Evolutionary conservation across 345 rosid genomes (phyloP).

Genomic region (Gossypium stocksii): DNA sequence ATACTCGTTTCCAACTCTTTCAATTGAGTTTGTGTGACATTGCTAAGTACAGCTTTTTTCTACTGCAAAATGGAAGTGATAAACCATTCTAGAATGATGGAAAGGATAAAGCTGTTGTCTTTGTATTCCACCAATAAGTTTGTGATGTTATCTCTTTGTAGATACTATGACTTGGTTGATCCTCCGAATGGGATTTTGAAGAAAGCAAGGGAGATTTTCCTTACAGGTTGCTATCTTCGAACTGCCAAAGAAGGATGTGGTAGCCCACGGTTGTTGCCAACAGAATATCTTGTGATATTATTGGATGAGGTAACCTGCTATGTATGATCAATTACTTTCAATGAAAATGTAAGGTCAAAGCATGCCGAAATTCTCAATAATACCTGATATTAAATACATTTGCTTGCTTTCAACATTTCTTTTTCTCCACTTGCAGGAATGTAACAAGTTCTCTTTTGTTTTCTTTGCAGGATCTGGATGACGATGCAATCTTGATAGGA

Average conservation of each 20-base stretch:
- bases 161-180: constrained; percentile 84
- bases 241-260: constrained; percentile 90
- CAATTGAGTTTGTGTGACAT: neutral
- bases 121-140: constrained; percentile 10
- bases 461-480: constrained; percentile 68
- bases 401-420: neutral
- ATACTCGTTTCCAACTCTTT: neutral
- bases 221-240: constrained; percentile 89
- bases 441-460: constrained; percentile 15
- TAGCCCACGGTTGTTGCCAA: constrained; percentile 75
- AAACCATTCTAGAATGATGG: neutral
- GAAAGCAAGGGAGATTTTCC: constrained; percentile 82
- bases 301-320: constrained; percentile 65
- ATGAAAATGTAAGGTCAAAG: constrained; percentile 7
- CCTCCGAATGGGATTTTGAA: constrained; percentile 64
- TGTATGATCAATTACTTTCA: neutral
- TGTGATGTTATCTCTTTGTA: constrained; percentile 23
- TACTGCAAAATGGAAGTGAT: neutral
- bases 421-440: neutral
- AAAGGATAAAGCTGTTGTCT: neutral
- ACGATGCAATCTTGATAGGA: constrained; percentile 73
- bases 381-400: neutral
- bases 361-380: neutral
- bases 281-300: constrained; percentile 85
- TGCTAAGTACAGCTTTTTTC: neutral